Evolutionary conservation across 805 yeast species (phyloP).

Genomic region (Wickerhamiella cacticola): DNA sequence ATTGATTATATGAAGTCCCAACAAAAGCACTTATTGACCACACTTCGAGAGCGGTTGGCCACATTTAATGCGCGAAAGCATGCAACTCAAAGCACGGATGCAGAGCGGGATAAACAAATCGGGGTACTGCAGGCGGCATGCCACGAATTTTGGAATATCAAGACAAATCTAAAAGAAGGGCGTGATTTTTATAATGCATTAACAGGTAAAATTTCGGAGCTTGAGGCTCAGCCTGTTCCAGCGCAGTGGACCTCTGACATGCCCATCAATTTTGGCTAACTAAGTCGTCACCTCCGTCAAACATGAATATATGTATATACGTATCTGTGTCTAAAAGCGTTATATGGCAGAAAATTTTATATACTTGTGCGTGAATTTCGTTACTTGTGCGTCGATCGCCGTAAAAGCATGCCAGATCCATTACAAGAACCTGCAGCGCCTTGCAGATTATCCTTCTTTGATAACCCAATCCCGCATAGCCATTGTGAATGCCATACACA

Average conservation of each 20-base stretch:
- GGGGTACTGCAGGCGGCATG: constrained; percentile 42
- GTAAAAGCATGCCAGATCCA: not conserved
- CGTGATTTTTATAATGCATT: constrained; percentile 55
- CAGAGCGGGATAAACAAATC: constrained; percentile 28
- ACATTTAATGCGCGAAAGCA: constrained; percentile 25
- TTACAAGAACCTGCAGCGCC: not conserved
- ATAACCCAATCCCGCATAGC: constrained; percentile 1
- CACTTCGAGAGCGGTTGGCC: not conserved
- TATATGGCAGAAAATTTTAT: too few relatives aligned
- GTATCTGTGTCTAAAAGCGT: too few relatives aligned
- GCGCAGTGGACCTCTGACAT: constrained; percentile 13
- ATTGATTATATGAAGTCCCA: constrained; percentile 23
- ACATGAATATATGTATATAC: too few relatives aligned
- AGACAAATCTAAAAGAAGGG: constrained; percentile 55
- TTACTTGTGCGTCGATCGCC: not conserved
- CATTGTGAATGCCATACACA: not conserved
- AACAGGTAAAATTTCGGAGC: constrained; percentile 39
- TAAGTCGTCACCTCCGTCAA: too few relatives aligned
- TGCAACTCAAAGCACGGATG: constrained; percentile 24
- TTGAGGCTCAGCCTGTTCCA: constrained; percentile 29
- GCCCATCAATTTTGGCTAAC: constrained; percentile 6
- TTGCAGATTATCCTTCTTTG: not conserved
- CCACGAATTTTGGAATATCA: constrained; percentile 42
- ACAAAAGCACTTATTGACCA: not conserved
- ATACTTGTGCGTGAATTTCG: not conserved